phyloP scores from a whole-genome alignment of 306 rosid genomes.

The Gynostemma pentaphyllum region DNA sequence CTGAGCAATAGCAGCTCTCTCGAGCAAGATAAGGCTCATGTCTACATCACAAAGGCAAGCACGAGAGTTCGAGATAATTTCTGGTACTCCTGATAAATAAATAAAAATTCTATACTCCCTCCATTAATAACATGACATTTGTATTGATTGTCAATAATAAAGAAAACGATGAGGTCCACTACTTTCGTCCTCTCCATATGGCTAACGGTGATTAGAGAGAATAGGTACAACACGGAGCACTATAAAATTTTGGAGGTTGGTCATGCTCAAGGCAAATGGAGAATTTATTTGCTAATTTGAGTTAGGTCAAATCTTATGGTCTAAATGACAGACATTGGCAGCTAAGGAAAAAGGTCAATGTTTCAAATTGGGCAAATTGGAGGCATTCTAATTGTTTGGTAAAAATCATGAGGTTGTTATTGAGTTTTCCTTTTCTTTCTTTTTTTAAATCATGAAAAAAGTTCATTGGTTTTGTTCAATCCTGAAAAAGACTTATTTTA shows the following conservation, averaged over 20 bases:
- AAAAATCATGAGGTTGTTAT: not conserved
- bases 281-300: constrained; percentile 4
- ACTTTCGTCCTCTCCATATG: too few species aligned
- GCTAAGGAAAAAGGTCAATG: not conserved
- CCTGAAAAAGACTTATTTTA: not conserved
- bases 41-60: not conserved
- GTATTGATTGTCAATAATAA: too few species aligned
- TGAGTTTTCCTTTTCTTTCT: not conserved
- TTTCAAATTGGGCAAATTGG: not conserved
- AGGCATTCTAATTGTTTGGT: not conserved
- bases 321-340: not conserved
- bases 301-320: not conserved
- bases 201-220: too few species aligned
- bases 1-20: not conserved
- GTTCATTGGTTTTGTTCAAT: not conserved
- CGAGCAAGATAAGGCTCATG: not conserved
- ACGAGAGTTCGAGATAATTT: too few species aligned
- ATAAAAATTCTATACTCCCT: too few species aligned
- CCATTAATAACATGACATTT: too few species aligned
- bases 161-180: too few species aligned
- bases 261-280: not conserved
- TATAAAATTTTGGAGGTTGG: not conserved
- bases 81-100: too few species aligned
- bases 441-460: not conserved
- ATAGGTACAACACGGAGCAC: too few species aligned